A percentile compares a stretch with the other conserved stretches of the same genome.
phyloP scores from a whole-genome alignment of 495 filamentous ascomycete genomes.

The Pyrenula massariospora region DNA sequence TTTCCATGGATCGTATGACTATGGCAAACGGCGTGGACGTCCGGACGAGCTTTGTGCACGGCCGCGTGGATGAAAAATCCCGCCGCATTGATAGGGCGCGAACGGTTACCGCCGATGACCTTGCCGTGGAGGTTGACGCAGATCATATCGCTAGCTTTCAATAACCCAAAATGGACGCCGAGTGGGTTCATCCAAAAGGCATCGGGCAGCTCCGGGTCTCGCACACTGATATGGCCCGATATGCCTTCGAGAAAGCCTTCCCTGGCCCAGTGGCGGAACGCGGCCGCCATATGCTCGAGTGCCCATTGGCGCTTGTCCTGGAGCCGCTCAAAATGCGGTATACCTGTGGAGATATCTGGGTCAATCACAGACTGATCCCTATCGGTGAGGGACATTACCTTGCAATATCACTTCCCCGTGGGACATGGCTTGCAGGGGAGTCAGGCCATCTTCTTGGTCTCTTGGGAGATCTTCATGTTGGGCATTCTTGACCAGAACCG shows the following conservation, averaged over 20 bases:
- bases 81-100: conserved; percentile 34
- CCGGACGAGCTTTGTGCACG: conserved; percentile 15
- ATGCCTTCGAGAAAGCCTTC: conserved; percentile 21
- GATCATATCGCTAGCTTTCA: conserved; percentile 21
- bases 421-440: conserved; percentile 16
- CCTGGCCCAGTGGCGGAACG: conserved; percentile 20
- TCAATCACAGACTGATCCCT: background rate
- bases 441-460: background rate
- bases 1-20: conserved; percentile 16
- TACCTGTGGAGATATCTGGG: conserved; percentile 16
- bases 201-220: conserved; percentile 17
- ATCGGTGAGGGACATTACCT: background rate
- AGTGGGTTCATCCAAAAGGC: conserved; percentile 21
- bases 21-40: conserved; percentile 24
- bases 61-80: conserved; percentile 44
- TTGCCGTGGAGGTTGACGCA: conserved; percentile 13
- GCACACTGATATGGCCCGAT: conserved; percentile 20
- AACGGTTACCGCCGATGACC: conserved; percentile 27
- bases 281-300: conserved; percentile 36
- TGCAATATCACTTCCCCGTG: conserved; percentile 7
- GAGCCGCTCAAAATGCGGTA: conserved; percentile 30
- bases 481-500: background rate
- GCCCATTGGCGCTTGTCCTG: conserved; percentile 31
- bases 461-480: background rate
- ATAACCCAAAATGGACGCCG: conserved; percentile 17